phyloP scores from a whole-genome alignment of 352 stramenopile species.

The Globisporangium orthogonon region DNA sequence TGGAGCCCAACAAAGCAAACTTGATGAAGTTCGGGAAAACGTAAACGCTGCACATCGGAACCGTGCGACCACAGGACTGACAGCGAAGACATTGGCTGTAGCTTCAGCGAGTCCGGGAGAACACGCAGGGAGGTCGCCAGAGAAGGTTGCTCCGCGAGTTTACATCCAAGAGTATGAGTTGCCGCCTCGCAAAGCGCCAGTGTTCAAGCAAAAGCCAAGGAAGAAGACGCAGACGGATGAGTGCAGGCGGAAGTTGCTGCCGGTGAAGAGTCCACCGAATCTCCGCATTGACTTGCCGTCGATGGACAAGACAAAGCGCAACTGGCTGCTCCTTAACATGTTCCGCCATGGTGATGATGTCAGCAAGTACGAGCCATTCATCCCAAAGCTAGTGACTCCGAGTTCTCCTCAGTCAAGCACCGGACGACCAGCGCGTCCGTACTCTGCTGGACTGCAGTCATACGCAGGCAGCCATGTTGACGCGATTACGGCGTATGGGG shows the following conservation, averaged over 20 bases:
- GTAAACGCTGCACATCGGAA: not conserved
- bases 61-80: not conserved
- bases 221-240: constrained; percentile 19
- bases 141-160: constrained; percentile 4
- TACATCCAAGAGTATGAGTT: constrained; percentile 21
- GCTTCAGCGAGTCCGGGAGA: not conserved
- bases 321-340: constrained; percentile 80
- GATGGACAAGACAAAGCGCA: constrained; percentile 60
- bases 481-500: constrained; percentile 10
- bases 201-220: constrained; percentile 24
- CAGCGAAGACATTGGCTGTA: not conserved
- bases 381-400: constrained; percentile 18
- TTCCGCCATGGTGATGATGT: constrained; percentile 62
- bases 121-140: constrained; percentile 1
- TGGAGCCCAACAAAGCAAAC: not conserved
- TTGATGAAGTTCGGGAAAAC: not conserved
- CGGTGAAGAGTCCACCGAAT: constrained; percentile 42
- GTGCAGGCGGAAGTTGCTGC: constrained; percentile 29
- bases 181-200: constrained; percentile 33
- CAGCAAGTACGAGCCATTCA: constrained; percentile 63
- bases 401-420: not conserved
- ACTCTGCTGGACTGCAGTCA: constrained; percentile 14
- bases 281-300: constrained; percentile 40
- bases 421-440: constrained; percentile 1
- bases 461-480: constrained; percentile 14